Evolutionary conservation across 1,284 basidiomycete species (phyloP).

Genomic region (Chiua sp.): DNA sequence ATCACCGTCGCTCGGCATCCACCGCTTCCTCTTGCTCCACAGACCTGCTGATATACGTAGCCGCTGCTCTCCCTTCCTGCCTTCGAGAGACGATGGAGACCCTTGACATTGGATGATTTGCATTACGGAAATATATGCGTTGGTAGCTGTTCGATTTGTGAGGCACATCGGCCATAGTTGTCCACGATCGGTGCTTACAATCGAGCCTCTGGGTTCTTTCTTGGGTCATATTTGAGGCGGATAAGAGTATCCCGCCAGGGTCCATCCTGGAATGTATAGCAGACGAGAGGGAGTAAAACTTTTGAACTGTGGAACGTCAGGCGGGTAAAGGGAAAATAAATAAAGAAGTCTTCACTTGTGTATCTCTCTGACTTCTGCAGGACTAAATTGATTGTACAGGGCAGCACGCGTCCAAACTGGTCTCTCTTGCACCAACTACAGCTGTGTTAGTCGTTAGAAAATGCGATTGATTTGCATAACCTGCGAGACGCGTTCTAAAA

Average conservation of each 20-base stretch:
- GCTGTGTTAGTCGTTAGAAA: constrained; percentile 4
- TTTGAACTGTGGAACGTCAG: constrained; percentile 61
- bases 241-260: constrained; percentile 93
- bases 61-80: constrained; percentile 54
- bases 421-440: constrained; percentile 69
- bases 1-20: constrained; percentile 47
- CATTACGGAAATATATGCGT: constrained; percentile 83
- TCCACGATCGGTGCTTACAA: constrained; percentile 55
- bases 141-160: constrained; percentile 64
- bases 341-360: constrained; percentile 58
- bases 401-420: constrained; percentile 91
- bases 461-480: constrained; percentile 43
- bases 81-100: constrained; percentile 71
- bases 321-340: neutral
- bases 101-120: constrained; percentile 76
- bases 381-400: constrained; percentile 83
- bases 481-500: constrained; percentile 64
- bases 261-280: constrained; percentile 92
- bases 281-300: constrained; percentile 67
- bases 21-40: constrained; percentile 46
- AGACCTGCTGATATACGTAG: constrained; percentile 42
- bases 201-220: constrained; percentile 70
- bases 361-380: constrained; percentile 69
- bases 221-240: constrained; percentile 89
- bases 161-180: neutral